Conservation (phyloP, 768 basidiomycete genomes). For the Mycena olivaceomarginata region DNA sequence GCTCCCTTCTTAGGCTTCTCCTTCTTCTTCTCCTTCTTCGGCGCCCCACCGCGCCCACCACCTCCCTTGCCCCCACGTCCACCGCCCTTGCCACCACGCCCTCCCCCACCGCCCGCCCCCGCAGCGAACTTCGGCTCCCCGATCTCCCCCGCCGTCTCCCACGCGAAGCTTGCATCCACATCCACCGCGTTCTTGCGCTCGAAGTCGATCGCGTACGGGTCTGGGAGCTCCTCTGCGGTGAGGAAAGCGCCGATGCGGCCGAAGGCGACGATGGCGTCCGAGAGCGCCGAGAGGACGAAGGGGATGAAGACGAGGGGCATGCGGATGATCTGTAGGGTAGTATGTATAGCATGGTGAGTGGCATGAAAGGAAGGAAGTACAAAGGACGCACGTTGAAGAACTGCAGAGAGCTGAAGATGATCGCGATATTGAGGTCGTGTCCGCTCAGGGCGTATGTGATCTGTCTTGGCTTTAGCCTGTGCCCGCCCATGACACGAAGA, state of each 20-base stretch:
- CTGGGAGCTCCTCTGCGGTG: conserved; percentile 72
- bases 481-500: conserved; percentile 15
- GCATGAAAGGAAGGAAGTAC: neutral
- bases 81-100: conserved; percentile 35
- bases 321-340: conserved; percentile 69
- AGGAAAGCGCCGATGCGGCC: conserved; percentile 69
- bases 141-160: conserved; percentile 63
- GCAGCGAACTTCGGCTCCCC: conserved; percentile 37
- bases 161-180: conserved; percentile 70
- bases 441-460: conserved; percentile 69
- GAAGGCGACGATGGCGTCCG: conserved; percentile 71
- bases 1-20: conserved; percentile 47
- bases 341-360: neutral
- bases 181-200: conserved; percentile 62
- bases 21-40: conserved; percentile 37
- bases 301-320: conserved; percentile 75
- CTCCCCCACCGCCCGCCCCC: conserved; percentile 30
- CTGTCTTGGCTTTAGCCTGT: conserved; percentile 48
- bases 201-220: conserved; percentile 66
- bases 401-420: conserved; percentile 67
- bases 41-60: conserved; percentile 24
- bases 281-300: conserved; percentile 66
- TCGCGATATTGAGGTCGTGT: conserved; percentile 62
- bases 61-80: neutral
- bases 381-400: conserved; percentile 61